Evolutionary conservation across 2,329 filamentous ascomycete genomes (phyloP).

Genomic region (Botryotinia calthae): DNA sequence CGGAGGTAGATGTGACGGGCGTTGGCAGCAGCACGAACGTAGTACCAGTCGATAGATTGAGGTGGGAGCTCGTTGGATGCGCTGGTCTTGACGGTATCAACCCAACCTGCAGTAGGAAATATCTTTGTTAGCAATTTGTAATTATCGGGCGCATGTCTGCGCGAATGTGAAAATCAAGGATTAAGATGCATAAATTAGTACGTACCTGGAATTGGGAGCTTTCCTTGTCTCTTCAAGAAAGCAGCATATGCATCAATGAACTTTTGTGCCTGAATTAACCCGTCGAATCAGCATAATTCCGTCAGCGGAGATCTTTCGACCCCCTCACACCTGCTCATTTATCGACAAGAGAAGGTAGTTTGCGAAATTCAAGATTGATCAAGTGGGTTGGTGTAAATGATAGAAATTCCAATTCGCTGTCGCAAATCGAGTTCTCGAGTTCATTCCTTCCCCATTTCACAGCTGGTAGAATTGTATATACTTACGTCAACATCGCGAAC

Average conservation of each 20-base stretch:
- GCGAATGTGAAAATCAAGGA: not conserved
- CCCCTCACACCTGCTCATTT: slow-evolving; percentile 67
- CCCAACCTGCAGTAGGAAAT: slow-evolving; percentile 70
- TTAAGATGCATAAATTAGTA: not conserved
- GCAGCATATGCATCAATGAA: slow-evolving; percentile 83
- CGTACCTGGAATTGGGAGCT: slow-evolving; percentile 85
- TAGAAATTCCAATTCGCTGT: slow-evolving; percentile 20
- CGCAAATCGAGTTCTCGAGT: slow-evolving; percentile 21
- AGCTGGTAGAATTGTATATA: slow-evolving; percentile 39
- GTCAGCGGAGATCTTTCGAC: slow-evolving; percentile 70
- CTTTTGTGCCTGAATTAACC: slow-evolving; percentile 68
- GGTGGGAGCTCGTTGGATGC: slow-evolving; percentile 95
- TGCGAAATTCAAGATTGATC: slow-evolving; percentile 27
- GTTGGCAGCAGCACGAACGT: slow-evolving; percentile 85
- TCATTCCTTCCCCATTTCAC: slow-evolving; percentile 23
- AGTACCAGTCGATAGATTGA: slow-evolving; percentile 98
- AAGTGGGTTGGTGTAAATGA: slow-evolving; percentile 13
- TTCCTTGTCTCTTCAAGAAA: slow-evolving; percentile 93
- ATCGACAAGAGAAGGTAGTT: slow-evolving; percentile 22
- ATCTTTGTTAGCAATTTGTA: slow-evolving; percentile 12
- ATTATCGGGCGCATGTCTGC: not conserved
- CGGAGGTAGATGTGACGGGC: slow-evolving; percentile 98
- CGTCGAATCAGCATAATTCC: slow-evolving; percentile 66
- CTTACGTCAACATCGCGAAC: slow-evolving; percentile 86
- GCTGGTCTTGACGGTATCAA: slow-evolving; percentile 99